These are phyloP conservation scores for Suillus occidentalis DNA, from an alignment of 768 basidiomycete species.

Conservation along the genomic window DNA sequence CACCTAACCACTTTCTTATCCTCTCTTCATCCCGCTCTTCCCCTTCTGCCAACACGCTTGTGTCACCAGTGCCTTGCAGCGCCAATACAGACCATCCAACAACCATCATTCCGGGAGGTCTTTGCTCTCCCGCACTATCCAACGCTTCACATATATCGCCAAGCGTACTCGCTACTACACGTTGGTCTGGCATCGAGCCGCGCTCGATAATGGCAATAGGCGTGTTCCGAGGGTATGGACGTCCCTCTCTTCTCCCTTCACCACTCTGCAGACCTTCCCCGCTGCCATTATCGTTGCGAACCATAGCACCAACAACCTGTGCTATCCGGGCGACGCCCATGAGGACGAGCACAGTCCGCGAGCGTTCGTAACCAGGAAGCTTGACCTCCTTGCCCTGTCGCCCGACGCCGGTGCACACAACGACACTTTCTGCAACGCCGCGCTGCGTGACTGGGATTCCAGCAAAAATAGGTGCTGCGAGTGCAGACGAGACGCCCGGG, in stretches of 20 bases:
- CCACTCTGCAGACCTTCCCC: conserved; percentile 18
- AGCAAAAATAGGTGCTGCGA: conserved; percentile 88
- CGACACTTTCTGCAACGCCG: conserved; percentile 86
- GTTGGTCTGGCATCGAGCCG: conserved; percentile 91
- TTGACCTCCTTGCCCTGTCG: conserved; percentile 77
- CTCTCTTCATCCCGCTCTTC: conserved; percentile 44
- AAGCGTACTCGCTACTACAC: conserved; percentile 79
- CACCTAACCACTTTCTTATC: conserved; percentile 59
- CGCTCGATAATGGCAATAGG: conserved; percentile 96
- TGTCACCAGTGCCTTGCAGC: conserved; percentile 70
- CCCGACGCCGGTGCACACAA: conserved; percentile 94
- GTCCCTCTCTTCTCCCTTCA: conserved; percentile 49
- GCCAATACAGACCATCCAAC: conserved; percentile 90
- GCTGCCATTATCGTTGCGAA: conserved; percentile 15
- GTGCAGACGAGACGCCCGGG: conserved; percentile 88
- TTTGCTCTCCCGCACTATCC: conserved; percentile 76
- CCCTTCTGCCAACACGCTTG: conserved; percentile 65
- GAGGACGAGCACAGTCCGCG: conserved; percentile 78
- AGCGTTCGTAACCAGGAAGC: conserved; percentile 86
- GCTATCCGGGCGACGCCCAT: conserved; percentile 93
- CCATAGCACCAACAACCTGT: conserved; percentile 67
- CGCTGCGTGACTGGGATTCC: conserved; percentile 95
- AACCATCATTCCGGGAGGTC: conserved; percentile 95
- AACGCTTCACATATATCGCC: conserved; percentile 67
- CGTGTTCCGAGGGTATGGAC: conserved; percentile 66